Evolutionary conservation across 768 basidiomycete species (phyloP), one percentile per base, ranked within the genome.

Genomic region (Tricholoma matsutake): DNA sequence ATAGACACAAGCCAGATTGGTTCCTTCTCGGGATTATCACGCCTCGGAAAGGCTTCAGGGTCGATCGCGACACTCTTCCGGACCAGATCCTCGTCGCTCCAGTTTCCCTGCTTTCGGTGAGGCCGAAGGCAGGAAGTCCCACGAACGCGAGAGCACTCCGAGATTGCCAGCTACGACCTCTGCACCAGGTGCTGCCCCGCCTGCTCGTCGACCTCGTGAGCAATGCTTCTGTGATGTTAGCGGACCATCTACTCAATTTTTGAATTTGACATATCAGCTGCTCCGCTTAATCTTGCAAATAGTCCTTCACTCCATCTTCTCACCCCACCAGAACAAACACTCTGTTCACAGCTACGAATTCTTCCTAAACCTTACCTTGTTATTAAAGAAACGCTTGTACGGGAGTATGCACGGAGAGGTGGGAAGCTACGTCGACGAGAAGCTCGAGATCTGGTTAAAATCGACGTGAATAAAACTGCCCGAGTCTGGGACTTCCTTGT

Each of bases 341-440:
- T 98, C 20, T 98, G 97, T 71, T 91, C 94, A 2, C 82, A 85
- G 58, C 82, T 98, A 31, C 89, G 95, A 6, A 94, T 99, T 60
- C 81, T 97, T 18, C 96, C 97, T 0, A 93, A 94, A 69, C 94
- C 97, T 0, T 99, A 97, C 72, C 86, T 99, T 56, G 86, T 91
- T 62, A 92, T 98, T 76, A 99, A 99, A 72, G 94, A 97, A 73
- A 93, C 91, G 4, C 84, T 97, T 43, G 88, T 99, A 31, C 86
- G 94, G 32, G 96, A 98, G 77, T 97, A 94, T 67, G 93, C 92
- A 1, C 83, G 94, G 28, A 81, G 94, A 58, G 90, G 91, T 20
- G 96, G 96, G 10, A 91, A 92, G 71, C 81, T 98, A 47, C 89
- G 91, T 54, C 83, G 92, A 31, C 81, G 94, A 57, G 94, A 97